Base-by-base conservation (phyloP, 2,329 filamentous ascomycete genomes). In the Sodiomyces alkalinus region DNA sequence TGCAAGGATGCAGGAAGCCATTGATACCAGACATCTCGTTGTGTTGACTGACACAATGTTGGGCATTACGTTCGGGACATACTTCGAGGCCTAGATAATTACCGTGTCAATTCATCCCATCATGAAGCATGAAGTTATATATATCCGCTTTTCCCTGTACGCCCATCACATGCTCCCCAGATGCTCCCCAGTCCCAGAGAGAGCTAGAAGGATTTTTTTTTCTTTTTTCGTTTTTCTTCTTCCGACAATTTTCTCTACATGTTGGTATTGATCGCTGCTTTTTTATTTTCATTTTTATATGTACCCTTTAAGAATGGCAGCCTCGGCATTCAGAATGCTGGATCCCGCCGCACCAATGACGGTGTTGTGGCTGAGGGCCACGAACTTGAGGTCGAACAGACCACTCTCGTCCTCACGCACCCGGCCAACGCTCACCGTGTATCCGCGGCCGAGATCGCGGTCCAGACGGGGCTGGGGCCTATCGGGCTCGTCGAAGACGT, bases 331-430 rank as follows among this genome's bases (percentile, higher is more conserved):
- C 42, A 96, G 55, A 55, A 96, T 93, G 18, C 82, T 92, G 2
- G 83, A 92, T 8, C 90, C 90, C n/a, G 87, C 86, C 18, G 90
- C 90, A 39, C 87, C 87, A 49, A 98, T 87, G 31, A 98, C 80
- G 36, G 87, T 74, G 43, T 73, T 73, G 41, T 96, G 90, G 48
- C 82, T 93, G 41, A 96, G 60, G 15, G 85, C 83, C 36, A 90
- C 86, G 53, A 96, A 96, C 52, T 92, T 86, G 49, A 96, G 69
- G 48, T 96, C 90, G 45, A 94, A 94, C 39, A 93, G 78, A 13
- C 81, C 82, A 37, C 76, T 80, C 42, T 82, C 79, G 43, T 93
- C 86, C 51, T 87, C 76, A 26, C 90, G 63, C 17, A 94, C 70
- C 16, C 87, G 70, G 6, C 87, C 87, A 13, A 96, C 86, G 43